Percentiles rank a stretch among this genome's conserved stretches.
phyloP scores from a whole-genome alignment of 345 rosid genomes.

The Chamaenerion angustifolium region DNA sequence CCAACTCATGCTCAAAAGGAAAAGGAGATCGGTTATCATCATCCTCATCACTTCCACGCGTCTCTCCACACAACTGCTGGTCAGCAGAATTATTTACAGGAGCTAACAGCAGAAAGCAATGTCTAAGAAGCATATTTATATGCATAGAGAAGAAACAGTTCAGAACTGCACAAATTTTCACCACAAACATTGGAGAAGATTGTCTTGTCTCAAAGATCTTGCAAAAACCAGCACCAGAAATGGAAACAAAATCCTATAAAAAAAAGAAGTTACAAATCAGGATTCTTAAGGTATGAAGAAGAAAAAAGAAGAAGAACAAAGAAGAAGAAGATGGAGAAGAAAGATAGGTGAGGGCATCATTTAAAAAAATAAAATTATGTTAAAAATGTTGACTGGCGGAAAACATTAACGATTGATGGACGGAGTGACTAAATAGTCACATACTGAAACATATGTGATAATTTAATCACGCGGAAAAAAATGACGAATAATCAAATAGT shows the following conservation, averaged over 20 bases:
- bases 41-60: constrained; percentile 2
- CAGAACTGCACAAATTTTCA: constrained; percentile 63
- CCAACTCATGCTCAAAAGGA: constrained; percentile 7
- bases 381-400: no score
- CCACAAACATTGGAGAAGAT: constrained; percentile 37
- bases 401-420: no score
- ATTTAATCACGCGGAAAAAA: no score
- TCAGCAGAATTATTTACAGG: constrained; percentile 27
- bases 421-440: no score
- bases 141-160: constrained; percentile 50
- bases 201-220: constrained; percentile 32
- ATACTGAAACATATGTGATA: no score
- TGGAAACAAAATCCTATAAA: constrained; percentile 37
- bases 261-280: background rate
- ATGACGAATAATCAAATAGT: no score
- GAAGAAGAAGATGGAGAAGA: no score
- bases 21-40: constrained; percentile 12
- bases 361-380: no score
- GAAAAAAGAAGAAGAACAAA: no score
- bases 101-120: constrained; percentile 17
- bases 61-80: constrained; percentile 13
- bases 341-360: no score
- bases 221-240: constrained; percentile 41
- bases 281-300: background rate
- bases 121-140: constrained; percentile 15